Evolutionary conservation across 2,329 filamentous ascomycete genomes (phyloP), one percentile per base, ranked within the genome.

Genomic region (Alternaria consortialis): DNA sequence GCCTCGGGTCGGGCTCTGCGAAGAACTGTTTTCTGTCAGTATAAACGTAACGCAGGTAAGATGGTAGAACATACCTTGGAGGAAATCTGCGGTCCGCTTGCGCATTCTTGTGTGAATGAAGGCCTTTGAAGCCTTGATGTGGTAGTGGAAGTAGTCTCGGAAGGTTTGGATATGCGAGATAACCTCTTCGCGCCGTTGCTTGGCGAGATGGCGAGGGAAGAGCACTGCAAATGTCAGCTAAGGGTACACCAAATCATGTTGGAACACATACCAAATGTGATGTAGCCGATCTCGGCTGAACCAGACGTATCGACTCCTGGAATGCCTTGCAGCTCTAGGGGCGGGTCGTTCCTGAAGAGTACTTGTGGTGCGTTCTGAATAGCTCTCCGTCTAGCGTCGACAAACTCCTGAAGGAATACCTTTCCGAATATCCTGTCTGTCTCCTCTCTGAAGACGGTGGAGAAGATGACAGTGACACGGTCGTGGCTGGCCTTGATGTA

Each of bases 91-190:
- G 9, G 96, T 99, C 79, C 95, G 89, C 84, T 94, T 92, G 78
- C 95, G 90, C 95, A 99, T 99, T 75, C 96, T 89, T 34, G 94
- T 96, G 85, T 99, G 95, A 68, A 99, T 99, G 77, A 97, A 99
- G 54, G 96, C 95, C 85, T 99, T 99, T 65, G 94, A 97, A 31
- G 95, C 96, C 83, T 99, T 99, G 83, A 99, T 99, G 81, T 99
- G 95, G 80, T 99, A 99, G 81, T 99, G 95, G 86, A 99, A 99
- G 82, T 99, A 99, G 78, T 99, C 95, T 69, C 95, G 92, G 91
- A 99, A 99, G 13, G 95, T 99, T 82, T 99, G 96, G 74, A 99
- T 98, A 80, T 99, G 96, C 52, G 94, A 97, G 71, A 99, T 99
- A 78, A 96, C 94, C 69, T 97, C 94, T 62, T 92, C 90, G 83